Conservation (phyloP, 1,284 basidiomycete genomes). For the Porodaedalea pini region DNA sequence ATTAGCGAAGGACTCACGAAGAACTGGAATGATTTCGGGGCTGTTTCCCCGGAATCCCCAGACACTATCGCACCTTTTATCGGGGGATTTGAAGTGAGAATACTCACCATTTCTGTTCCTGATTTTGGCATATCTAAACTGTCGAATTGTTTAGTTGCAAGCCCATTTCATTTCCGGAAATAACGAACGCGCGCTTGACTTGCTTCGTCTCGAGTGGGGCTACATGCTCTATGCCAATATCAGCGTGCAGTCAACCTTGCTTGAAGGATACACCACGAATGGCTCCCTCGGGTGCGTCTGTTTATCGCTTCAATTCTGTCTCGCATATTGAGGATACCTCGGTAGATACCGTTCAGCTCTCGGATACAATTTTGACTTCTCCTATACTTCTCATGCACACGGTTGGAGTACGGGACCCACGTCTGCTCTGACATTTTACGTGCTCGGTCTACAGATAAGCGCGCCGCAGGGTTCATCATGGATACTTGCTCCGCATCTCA, state of each 20-base stretch:
- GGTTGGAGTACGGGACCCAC: conserved; percentile 48
- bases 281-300: conserved; percentile 44
- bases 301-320: neutral
- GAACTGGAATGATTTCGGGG: conserved; percentile 49
- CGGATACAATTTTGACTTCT: conserved; percentile 46
- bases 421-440: conserved; percentile 41
- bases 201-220: conserved; percentile 47
- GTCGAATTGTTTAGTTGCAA: conserved; percentile 35
- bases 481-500: conserved; percentile 38
- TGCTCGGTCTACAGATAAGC: conserved; percentile 42
- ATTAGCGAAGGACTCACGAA: conserved; percentile 42
- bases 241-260: conserved; percentile 47
- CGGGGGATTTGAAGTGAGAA: conserved; percentile 44
- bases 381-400: conserved; percentile 46
- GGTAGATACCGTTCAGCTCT: conserved; percentile 42
- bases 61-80: conserved; percentile 52
- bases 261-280: conserved; percentile 50
- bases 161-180: conserved; percentile 49
- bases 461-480: conserved; percentile 39
- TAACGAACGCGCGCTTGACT: conserved; percentile 45
- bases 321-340: neutral
- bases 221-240: conserved; percentile 52
- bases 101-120: neutral
- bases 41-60: conserved; percentile 46
- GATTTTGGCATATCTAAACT: neutral